Base-by-base conservation (phyloP, 2,329 filamentous ascomycete species). In the Sclerotinia sclerotiorum region DNA sequence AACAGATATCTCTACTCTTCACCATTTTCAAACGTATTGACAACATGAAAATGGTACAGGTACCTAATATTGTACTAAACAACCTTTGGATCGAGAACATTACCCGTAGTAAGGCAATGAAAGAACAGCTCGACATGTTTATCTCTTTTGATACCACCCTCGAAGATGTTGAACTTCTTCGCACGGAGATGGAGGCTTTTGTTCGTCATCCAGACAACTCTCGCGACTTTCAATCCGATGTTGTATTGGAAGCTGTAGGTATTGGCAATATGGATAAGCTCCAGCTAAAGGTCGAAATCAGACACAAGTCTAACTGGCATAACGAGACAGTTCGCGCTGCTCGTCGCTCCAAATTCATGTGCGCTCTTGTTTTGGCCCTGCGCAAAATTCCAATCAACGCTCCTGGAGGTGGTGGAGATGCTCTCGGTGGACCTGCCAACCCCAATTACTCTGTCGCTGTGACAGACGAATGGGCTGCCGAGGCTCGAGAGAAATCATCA, bases 1-100 rank as follows among this genome's bases (percentile, higher is more conserved):
- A 98, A 79, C 92, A 94, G 78, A 98, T 98, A 74, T 97, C 94
- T 2, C 85, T 99, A 42, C 84, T 99, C 4, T 98, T 93, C 82
- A 96, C 93, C 0, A 88, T 97, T 67, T 97, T 99, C 81, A 91
- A 90, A 73, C 89, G 91, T 57, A 90, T 96, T 72, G 87, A 89
- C 74, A 92, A 88, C 75, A 89, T 92, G 82, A 94, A 96, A 78
- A 85, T 92, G 64, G 86, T 88, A 1, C 87, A 87, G 79, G 82
- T 96, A 1, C 94, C 95, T 54, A 98, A 99, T 80, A 97, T 96
- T 76, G 84, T 93, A 2, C 85, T 98, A 66, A 98, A 98, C 83
- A 90, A 87, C 65, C 82, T 94, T n/a, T 97, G 93, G 91, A 89
- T 99, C 67, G 94, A 98, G 79, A 99, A 99, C 78, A 87, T 97